Conservation (phyloP, 1,284 basidiomycete genomes). For the Trametes sp. region DNA sequence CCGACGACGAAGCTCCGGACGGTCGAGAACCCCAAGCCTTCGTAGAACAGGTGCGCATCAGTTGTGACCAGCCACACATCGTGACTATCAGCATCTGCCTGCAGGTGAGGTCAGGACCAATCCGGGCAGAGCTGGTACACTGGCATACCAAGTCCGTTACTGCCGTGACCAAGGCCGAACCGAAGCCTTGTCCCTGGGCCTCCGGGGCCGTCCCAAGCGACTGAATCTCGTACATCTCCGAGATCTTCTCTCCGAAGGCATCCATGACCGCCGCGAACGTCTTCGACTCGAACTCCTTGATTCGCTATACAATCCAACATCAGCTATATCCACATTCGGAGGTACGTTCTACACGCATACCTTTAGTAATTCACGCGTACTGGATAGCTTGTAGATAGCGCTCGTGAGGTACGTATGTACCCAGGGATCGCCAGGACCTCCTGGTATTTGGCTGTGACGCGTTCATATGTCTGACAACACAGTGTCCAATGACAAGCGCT, state of each 20-base stretch:
- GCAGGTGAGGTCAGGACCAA: no score
- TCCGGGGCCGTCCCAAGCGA: slow-evolving; percentile 19
- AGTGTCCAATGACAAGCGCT: not conserved
- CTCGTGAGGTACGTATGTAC: not conserved
- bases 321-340: not conserved
- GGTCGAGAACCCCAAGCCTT: slow-evolving; percentile 15
- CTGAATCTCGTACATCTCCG: slow-evolving; percentile 23
- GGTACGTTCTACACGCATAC: not conserved
- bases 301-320: not conserved
- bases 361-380: slow-evolving; percentile 6
- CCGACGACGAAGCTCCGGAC: slow-evolving; percentile 5
- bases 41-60: slow-evolving; percentile 21
- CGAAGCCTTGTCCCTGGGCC: slow-evolving; percentile 23
- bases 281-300: slow-evolving; percentile 13
- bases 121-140: not conserved
- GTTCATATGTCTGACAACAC: not conserved
- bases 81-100: slow-evolving; percentile 24
- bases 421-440: not conserved
- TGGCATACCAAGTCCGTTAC: slow-evolving; percentile 15
- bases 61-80: slow-evolving; percentile 27
- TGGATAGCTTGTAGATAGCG: not conserved
- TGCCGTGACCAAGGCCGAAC: slow-evolving; percentile 18
- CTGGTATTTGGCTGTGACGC: not conserved
- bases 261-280: not conserved
- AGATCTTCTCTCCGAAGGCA: slow-evolving; percentile 22